Evolutionary conservation across 2,329 filamentous ascomycete species (phyloP), one percentile per base, ranked within the genome.

Genomic region (Grosmannia clavigera): DNA sequence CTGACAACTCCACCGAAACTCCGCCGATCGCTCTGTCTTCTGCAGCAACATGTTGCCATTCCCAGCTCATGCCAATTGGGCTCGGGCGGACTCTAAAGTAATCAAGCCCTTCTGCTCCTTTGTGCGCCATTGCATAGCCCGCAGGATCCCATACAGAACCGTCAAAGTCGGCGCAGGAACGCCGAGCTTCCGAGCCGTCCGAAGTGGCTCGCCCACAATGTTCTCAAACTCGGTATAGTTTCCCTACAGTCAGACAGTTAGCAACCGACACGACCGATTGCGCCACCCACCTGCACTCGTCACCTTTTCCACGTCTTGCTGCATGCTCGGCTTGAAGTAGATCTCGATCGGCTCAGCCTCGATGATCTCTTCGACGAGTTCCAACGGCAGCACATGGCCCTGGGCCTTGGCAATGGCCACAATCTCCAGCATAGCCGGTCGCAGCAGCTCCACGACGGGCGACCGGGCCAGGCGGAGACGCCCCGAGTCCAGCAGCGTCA

Each of bases 161-260:
- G 70, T 69, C 38, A 83, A 67, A 19, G 75, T 79, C 0, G 80
- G 79, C 69, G 77, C 78, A 1, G 70, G 61, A 2, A 83, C 78
- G 1, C 79, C 79, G 0, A 71, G 67, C 38, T 66, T 67, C 63
- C 75, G 74, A 0, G 75, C 81, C 64, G 79, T 80, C 3, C 77
- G 70, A 54, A 83, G 62, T n/a, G 80, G 79, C 69, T 83, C 81
- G 1, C 80, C 80, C 3, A 83, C 68, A 43, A 83, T 74, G 62
- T 77, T 81, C 66, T 83, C 80, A 55, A 76, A 74, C 67, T 84
- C 81, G 61, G 80, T 78, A 58, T 75, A 78, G 65, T 81, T 82
- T 19, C 79, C 73, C 55, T 57, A 31, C 22, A 3, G 35, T 5
- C 31, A 35, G 12, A n/a, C 27, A 7, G 54, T 43, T 1, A 29